Conservation (phyloP, 2,329 filamentous ascomycete species). For the Neopestalotiopsis sp. region DNA sequence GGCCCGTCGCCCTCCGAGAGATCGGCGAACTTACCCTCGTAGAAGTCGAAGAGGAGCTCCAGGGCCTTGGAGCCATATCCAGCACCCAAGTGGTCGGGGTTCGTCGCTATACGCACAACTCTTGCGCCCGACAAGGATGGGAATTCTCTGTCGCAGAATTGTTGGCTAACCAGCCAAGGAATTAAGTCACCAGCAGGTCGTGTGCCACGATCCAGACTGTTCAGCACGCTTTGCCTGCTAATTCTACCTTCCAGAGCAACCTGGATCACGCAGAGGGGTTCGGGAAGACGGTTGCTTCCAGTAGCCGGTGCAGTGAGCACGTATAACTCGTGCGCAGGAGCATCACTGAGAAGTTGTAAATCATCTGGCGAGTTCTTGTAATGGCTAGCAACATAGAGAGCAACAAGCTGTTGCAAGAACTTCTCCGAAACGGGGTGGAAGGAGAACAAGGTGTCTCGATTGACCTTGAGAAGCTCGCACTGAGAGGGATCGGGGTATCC, state of each 20-base stretch:
- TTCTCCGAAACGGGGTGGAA: slow-evolving; percentile 97
- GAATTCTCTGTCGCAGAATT: slow-evolving; percentile 98
- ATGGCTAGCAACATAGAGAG: slow-evolving; percentile 92
- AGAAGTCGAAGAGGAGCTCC: slow-evolving; percentile 88
- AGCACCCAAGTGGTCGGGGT: slow-evolving; percentile 91
- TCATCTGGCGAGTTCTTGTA: slow-evolving; percentile 76
- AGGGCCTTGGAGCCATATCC: slow-evolving; percentile 92
- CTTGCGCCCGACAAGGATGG: slow-evolving; percentile 90
- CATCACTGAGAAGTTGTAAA: slow-evolving; percentile 83
- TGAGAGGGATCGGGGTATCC: slow-evolving; percentile 90
- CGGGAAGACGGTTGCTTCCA: slow-evolving; percentile 80
- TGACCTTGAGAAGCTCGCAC: slow-evolving; percentile 92
- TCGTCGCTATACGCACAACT: slow-evolving; percentile 92
- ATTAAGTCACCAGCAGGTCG: slow-evolving; percentile 87
- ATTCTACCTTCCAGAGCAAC: slow-evolving; percentile 94
- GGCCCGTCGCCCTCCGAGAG: slow-evolving; percentile 74
- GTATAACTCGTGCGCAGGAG: slow-evolving; percentile 94
- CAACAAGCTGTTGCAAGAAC: slow-evolving; percentile 98
- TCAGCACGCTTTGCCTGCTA: slow-evolving; percentile 89
- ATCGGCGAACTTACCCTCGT: slow-evolving; percentile 88
- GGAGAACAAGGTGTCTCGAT: slow-evolving; percentile 96
- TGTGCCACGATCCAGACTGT: slow-evolving; percentile 86
- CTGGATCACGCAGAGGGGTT: slow-evolving; percentile 94
- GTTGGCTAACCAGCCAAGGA: slow-evolving; percentile 95
- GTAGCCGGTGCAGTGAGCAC: slow-evolving; percentile 88